Evolutionary conservation across 2,329 filamentous ascomycete genomes (phyloP).

Genomic region (Clathrospora elynae): DNA sequence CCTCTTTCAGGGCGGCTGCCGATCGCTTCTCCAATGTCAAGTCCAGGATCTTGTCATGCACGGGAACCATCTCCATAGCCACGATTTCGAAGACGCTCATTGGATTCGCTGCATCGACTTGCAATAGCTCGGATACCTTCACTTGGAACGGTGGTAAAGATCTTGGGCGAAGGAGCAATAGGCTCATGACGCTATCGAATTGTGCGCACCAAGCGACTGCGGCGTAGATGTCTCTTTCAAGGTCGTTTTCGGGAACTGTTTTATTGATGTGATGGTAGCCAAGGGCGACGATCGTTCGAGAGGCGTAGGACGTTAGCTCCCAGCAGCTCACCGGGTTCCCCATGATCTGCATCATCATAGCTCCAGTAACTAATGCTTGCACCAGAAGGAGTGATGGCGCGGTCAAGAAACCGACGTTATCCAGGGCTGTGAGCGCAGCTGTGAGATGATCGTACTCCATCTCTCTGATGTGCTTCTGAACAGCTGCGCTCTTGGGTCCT

Average conservation of each 20-base stretch:
- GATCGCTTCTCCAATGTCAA: slow-evolving; percentile 29
- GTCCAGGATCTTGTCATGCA: slow-evolving; percentile 38
- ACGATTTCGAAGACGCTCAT: slow-evolving; percentile 32
- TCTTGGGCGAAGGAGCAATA: slow-evolving; percentile 38
- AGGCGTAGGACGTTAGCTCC: slow-evolving; percentile 40
- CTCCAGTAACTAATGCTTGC: slow-evolving; percentile 39
- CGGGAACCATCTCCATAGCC: slow-evolving; percentile 35
- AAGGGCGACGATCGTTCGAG: slow-evolving; percentile 38
- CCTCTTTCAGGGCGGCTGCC: slow-evolving; percentile 20
- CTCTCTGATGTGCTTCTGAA: slow-evolving; percentile 34
- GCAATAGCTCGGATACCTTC: slow-evolving; percentile 31
- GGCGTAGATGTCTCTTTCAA: slow-evolving; percentile 34
- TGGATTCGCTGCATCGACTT: slow-evolving; percentile 29
- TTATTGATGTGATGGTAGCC: slow-evolving; percentile 36
- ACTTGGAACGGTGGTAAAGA: slow-evolving; percentile 37
- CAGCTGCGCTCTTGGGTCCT: slow-evolving; percentile 27
- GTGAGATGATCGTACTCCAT: slow-evolving; percentile 37
- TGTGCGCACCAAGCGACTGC: slow-evolving; percentile 40
- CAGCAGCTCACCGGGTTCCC: slow-evolving; percentile 43
- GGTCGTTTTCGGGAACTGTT: slow-evolving; percentile 22
- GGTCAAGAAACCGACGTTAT: slow-evolving; percentile 36
- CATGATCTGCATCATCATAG: slow-evolving; percentile 41
- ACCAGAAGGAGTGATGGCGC: slow-evolving; percentile 36
- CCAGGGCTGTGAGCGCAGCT: slow-evolving; percentile 38
- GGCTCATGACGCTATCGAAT: slow-evolving; percentile 40